phyloP scores from a whole-genome alignment of 140 eudicot species.

The Senecio squalidus region DNA sequence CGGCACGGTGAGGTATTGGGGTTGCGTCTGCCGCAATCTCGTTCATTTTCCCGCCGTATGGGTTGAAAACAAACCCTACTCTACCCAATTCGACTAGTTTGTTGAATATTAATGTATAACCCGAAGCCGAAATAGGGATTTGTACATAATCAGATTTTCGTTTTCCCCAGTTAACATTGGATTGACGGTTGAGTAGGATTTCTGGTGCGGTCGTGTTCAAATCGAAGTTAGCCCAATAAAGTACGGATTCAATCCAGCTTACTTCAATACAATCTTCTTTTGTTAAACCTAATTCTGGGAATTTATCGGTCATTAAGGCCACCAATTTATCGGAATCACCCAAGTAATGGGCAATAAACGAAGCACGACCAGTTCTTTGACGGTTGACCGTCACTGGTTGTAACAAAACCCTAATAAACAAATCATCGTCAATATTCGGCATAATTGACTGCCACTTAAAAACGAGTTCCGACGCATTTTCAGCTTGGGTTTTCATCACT shows the following conservation, averaged over 20 bases:
- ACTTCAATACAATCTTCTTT: slow-evolving; percentile 24
- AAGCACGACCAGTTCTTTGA: slow-evolving; percentile 14
- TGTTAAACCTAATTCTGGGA: slow-evolving; percentile 34
- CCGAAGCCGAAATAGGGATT: slow-evolving; percentile 20
- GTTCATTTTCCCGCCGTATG: slow-evolving; percentile 32
- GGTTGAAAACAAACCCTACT: slow-evolving; percentile 24
- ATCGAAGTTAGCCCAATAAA: slow-evolving; percentile 30
- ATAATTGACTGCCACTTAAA: slow-evolving; percentile 33
- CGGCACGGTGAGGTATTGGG: slow-evolving; percentile 35
- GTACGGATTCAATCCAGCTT: slow-evolving; percentile 28
- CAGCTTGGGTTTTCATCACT: slow-evolving; percentile 6
- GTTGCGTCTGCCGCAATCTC: slow-evolving; percentile 21
- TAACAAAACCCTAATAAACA: slow-evolving; percentile 22
- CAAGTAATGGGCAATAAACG: slow-evolving; percentile 23
- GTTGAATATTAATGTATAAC: slow-evolving; percentile 6
- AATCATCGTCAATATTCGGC: slow-evolving; percentile 21
- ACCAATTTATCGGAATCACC: slow-evolving; percentile 25
- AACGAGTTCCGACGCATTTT: slow-evolving; percentile 26
- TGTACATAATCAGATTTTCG: slow-evolving; percentile 38
- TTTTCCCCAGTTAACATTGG: slow-evolving; percentile 18
- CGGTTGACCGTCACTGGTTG: slow-evolving; percentile 22
- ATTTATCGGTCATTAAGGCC: slow-evolving; percentile 17
- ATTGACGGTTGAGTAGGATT: slow-evolving; percentile 16
- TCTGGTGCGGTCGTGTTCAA: slow-evolving; percentile 20
- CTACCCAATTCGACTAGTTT: slow-evolving; percentile 25